Conservation (phyloP, 495 filamentous ascomycete species). For the Talaromyces wortmannii region DNA sequence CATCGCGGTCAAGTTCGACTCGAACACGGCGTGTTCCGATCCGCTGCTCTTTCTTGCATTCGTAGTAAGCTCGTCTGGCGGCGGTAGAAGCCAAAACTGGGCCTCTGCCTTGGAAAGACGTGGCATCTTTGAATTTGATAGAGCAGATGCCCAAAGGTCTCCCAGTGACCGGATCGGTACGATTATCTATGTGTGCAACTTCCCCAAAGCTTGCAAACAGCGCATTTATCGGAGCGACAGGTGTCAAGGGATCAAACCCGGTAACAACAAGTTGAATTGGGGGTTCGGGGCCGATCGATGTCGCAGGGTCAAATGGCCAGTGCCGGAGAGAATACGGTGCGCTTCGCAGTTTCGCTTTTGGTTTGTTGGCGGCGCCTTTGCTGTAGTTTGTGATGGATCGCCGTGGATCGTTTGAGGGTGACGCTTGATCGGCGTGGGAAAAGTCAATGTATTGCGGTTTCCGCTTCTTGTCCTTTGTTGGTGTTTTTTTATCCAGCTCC, state of each 20-base stretch:
- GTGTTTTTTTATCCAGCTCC: constrained; percentile 53
- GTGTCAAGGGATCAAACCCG: constrained; percentile 86
- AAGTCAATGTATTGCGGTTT: constrained; percentile 70
- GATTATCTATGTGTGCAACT: constrained; percentile 80
- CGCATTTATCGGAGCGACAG: constrained; percentile 69
- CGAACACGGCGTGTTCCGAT: constrained; percentile 69
- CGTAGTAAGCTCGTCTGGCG: constrained; percentile 61
- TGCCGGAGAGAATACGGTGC: constrained; percentile 72
- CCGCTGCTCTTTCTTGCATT: constrained; percentile 56
- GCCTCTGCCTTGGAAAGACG: constrained; percentile 40
- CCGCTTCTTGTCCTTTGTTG: constrained; percentile 57
- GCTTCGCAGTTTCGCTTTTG: constrained; percentile 64
- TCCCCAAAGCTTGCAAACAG: constrained; percentile 85
- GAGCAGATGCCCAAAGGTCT: constrained; percentile 88
- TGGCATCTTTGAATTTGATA: constrained; percentile 77
- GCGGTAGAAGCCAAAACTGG: constrained; percentile 62
- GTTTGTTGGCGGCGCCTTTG: constrained; percentile 52
- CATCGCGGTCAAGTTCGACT: constrained; percentile 85
- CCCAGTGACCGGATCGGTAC: constrained; percentile 86
- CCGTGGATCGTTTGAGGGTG: constrained; percentile 70
- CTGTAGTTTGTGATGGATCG: constrained; percentile 57
- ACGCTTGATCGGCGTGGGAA: constrained; percentile 54
- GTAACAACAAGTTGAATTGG: constrained; percentile 83
- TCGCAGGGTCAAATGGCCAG: constrained; percentile 69
- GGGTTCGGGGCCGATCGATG: constrained; percentile 82